A percentile compares a stretch with the other conserved stretches of the same genome.
Evolutionary conservation across 1,284 basidiomycete species (phyloP).

Genomic region (Apiotrichum mycotoxinovorans): DNA sequence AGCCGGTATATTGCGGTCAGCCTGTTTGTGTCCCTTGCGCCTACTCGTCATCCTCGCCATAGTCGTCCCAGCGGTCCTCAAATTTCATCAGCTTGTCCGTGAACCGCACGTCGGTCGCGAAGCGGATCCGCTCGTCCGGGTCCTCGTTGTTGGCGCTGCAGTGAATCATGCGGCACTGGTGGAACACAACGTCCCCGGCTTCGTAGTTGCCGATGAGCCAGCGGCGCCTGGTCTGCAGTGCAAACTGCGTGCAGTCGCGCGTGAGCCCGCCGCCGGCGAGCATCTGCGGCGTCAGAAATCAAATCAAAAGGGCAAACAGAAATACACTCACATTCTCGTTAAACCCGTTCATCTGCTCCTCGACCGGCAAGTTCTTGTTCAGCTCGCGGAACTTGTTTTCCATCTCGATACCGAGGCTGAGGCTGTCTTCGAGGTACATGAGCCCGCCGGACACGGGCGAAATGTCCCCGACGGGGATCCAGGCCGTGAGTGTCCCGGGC

Average conservation of each 20-base stretch:
- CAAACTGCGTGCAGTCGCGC: constrained; percentile 10
- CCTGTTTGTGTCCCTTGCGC: too few relatives aligned
- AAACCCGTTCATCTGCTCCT: constrained; percentile 27
- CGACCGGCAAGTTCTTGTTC: constrained; percentile 14
- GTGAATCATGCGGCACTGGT: constrained; percentile 19
- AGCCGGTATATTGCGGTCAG: too few relatives aligned
- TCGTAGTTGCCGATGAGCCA: constrained; percentile 21
- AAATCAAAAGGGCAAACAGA: background rate
- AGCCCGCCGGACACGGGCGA: constrained; percentile 26
- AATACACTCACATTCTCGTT: constrained; percentile 25
- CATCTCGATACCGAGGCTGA: constrained; percentile 23
- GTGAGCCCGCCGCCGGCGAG: constrained; percentile 13
- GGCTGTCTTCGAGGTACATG: constrained; percentile 30
- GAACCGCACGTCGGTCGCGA: constrained; percentile 19
- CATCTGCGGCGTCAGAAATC: constrained; percentile 13
- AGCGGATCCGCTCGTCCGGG: constrained; percentile 11
- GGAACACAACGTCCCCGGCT: constrained; percentile 25
- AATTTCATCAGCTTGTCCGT: constrained; percentile 9
- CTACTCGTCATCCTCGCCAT: background rate
- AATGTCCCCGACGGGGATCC: constrained; percentile 33
- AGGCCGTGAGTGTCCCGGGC: constrained; percentile 25
- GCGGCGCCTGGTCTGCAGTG: constrained; percentile 4
- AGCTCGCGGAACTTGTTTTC: constrained; percentile 21
- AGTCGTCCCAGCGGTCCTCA: constrained; percentile 14
- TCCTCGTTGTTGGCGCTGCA: constrained; percentile 17